Evolutionary conservation across 176 grass and related monocot genomes (phyloP).

Genomic region (Thalia dealbata): DNA sequence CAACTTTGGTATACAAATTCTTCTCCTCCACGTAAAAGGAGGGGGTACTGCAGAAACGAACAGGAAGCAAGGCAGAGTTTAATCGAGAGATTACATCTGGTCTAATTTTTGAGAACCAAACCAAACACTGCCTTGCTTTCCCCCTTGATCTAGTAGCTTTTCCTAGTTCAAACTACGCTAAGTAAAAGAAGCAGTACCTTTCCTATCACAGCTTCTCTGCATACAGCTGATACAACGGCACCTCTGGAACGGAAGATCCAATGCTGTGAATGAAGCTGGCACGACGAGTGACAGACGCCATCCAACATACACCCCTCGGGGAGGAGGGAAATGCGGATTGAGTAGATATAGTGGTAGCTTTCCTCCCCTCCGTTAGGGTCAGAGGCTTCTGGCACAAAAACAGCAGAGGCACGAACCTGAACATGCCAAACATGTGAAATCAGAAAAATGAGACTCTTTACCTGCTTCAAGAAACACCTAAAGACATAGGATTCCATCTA

Average conservation of each 20-base stretch:
- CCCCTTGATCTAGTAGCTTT: not conserved
- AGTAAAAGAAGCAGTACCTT: constrained; percentile 31
- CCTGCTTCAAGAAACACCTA: not conserved
- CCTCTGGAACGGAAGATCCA: constrained; percentile 57
- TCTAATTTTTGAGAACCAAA: not conserved
- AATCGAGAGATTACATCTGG: not conserved
- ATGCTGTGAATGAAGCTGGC: constrained; percentile 66
- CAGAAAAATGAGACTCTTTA: not conserved
- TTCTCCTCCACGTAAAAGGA: constrained; percentile 42
- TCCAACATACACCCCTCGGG: constrained; percentile 76
- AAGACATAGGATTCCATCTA: not conserved
- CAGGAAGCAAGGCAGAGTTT: constrained; percentile 8
- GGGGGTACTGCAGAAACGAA: constrained; percentile 54
- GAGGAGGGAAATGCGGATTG: constrained; percentile 68
- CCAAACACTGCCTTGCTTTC: not conserved
- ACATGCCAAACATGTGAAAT: not conserved
- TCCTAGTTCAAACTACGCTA: not conserved
- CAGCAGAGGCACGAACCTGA: constrained; percentile 76
- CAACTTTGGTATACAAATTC: constrained; percentile 96
- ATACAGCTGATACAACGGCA: constrained; percentile 32
- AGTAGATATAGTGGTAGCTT: constrained; percentile 42
- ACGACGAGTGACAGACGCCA: constrained; percentile 56
- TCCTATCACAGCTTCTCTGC: constrained; percentile 78
- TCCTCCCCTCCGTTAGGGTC: not conserved
- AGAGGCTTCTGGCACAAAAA: constrained; percentile 60